These are phyloP conservation scores for Paraphaeosphaeria sporulosa DNA, from an alignment of 2,329 filamentous ascomycete species.

Conservation along the genomic window DNA sequence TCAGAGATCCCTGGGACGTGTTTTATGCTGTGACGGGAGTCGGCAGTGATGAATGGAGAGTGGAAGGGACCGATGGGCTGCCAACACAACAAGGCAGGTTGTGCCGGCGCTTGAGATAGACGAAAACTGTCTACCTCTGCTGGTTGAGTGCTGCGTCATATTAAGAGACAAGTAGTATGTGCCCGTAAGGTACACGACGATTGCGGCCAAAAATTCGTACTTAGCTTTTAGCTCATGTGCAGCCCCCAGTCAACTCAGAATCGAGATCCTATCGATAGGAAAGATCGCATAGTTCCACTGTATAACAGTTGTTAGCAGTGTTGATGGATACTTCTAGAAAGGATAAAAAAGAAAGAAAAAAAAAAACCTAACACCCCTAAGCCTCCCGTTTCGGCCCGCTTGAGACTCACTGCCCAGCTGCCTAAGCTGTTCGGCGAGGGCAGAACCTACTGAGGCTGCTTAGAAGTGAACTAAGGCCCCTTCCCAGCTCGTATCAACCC, in stretches of 20 bases:
- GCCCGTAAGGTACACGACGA: too few species aligned
- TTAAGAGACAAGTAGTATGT: not conserved
- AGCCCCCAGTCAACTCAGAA: too few species aligned
- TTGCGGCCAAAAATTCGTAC: too few species aligned
- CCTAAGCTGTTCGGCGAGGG: not conserved
- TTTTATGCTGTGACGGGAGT: slow-evolving; percentile 40
- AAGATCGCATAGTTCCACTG: too few species aligned
- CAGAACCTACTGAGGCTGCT: not conserved
- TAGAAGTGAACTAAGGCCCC: not conserved
- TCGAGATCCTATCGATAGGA: too few species aligned
- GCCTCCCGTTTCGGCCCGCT: not conserved
- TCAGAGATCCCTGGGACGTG: slow-evolving; percentile 34
- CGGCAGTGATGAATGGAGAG: slow-evolving; percentile 34
- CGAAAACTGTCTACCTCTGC: not conserved
- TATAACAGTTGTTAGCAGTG: too few species aligned
- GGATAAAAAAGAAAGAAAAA: not conserved
- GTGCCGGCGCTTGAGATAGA: slow-evolving; percentile 22
- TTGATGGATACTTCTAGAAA: not conserved
- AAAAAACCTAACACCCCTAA: not conserved
- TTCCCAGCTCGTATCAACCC: not conserved
- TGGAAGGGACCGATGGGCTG: slow-evolving; percentile 31
- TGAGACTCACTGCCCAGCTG: not conserved
- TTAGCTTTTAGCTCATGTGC: too few species aligned
- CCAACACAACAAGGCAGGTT: slow-evolving; percentile 38
- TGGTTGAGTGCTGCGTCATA: not conserved